Evolutionary conservation across 2,329 filamentous ascomycete species (phyloP).

Genomic region (Stachybotrys echinatus): DNA sequence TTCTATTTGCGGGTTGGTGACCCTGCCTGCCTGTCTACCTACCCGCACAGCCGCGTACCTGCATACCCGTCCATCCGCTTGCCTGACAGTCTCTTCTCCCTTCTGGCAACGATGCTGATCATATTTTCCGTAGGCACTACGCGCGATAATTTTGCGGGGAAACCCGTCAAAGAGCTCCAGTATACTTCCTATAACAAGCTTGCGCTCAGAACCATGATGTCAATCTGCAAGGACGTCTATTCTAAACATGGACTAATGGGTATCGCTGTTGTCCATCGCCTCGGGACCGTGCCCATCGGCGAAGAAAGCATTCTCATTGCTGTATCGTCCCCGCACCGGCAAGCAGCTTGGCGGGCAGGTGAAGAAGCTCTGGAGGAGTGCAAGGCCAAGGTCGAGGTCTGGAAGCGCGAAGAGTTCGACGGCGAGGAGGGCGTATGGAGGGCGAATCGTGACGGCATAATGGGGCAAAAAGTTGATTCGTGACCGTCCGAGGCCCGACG

Average conservation of each 20-base stretch:
- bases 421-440: conserved; percentile 78
- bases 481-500: conserved; percentile 2
- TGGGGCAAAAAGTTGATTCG: conserved; percentile 41
- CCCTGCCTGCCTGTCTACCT: conserved; percentile 1
- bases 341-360: conserved; percentile 79
- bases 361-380: conserved; percentile 85
- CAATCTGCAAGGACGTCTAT: conserved; percentile 54
- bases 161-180: conserved; percentile 67
- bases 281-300: conserved; percentile 81
- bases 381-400: conserved; percentile 86
- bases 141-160: conserved; percentile 65
- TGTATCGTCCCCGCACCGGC: conserved; percentile 75
- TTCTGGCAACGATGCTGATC: neutral
- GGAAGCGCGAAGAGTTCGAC: conserved; percentile 88
- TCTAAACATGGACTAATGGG: conserved; percentile 61
- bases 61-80: neutral
- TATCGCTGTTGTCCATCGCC: conserved; percentile 76
- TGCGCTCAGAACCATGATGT: conserved; percentile 63
- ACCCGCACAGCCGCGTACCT: neutral
- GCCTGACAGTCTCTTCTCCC: neutral
- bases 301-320: conserved; percentile 92
- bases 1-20: conserved; percentile 64
- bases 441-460: conserved; percentile 72
- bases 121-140: conserved; percentile 59
- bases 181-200: conserved; percentile 71